phyloP scores from a whole-genome alignment of 805 yeast species.

The Nematodospora valgi region DNA sequence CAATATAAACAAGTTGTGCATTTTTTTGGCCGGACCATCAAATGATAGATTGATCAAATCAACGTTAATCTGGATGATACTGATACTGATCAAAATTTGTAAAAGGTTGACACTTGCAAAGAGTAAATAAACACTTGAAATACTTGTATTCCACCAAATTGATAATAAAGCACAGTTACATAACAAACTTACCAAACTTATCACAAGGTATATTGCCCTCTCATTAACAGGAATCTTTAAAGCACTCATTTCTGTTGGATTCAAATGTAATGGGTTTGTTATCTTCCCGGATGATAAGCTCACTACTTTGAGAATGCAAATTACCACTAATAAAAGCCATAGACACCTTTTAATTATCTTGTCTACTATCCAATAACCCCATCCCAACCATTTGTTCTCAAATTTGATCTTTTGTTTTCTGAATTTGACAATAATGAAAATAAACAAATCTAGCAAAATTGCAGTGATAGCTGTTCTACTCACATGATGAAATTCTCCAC shows the following conservation, averaged over 20 bases:
- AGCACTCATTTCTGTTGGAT: neutral
- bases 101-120: slow-evolving; percentile 7
- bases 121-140: slow-evolving; percentile 6
- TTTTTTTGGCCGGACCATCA: slow-evolving; percentile 5
- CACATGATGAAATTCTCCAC: neutral
- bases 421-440: neutral
- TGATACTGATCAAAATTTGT: slow-evolving; percentile 8
- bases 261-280: slow-evolving; percentile 3
- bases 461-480: slow-evolving; percentile 3
- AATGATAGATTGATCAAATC: slow-evolving; percentile 6
- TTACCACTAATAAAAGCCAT: slow-evolving; percentile 7
- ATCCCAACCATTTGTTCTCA: neutral
- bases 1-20: slow-evolving; percentile 10
- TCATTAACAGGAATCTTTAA: neutral
- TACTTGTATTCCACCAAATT: slow-evolving; percentile 9
- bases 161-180: slow-evolving; percentile 8
- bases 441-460: neutral
- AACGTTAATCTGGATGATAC: slow-evolving; percentile 10
- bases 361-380: neutral
- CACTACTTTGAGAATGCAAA: slow-evolving; percentile 7
- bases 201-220: slow-evolving; percentile 4
- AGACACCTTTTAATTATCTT: slow-evolving; percentile 1
- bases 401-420: neutral
- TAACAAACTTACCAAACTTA: slow-evolving; percentile 5
- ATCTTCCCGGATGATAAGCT: slow-evolving; percentile 5